Evolutionary conservation across 306 rosid genomes (phyloP).

Genomic region (Malus fusca): DNA sequence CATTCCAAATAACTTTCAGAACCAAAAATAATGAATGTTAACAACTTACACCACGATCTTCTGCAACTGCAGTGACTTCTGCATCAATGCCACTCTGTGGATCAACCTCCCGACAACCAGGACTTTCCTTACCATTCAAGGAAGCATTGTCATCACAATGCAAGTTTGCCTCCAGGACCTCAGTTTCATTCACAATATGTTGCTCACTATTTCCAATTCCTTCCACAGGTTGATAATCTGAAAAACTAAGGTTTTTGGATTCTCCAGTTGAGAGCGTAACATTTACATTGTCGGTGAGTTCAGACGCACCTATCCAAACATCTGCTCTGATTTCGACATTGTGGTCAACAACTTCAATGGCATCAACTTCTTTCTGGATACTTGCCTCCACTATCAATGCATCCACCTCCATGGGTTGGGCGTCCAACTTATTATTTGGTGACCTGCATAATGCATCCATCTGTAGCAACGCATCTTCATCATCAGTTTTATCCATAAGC

Average conservation of each 20-base stretch:
- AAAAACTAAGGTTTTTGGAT: constrained; percentile 27
- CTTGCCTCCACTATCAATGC: constrained; percentile 21
- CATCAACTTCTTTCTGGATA: constrained; percentile 27
- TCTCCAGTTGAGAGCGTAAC: constrained; percentile 39
- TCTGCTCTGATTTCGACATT: constrained; percentile 31
- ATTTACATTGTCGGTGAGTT: constrained; percentile 18
- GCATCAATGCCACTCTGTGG: constrained; percentile 25
- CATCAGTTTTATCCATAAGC: constrained; percentile 33
- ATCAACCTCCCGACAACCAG: constrained; percentile 39
- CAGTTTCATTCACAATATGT: constrained; percentile 40
- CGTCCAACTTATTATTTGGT: constrained; percentile 32
- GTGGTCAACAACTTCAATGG: constrained; percentile 25
- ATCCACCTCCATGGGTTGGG: constrained; percentile 35
- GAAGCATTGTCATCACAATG: constrained; percentile 38
- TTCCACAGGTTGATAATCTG: constrained; percentile 30
- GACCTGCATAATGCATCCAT: constrained; percentile 33
- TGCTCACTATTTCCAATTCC: constrained; percentile 30
- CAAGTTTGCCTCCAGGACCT: constrained; percentile 28
- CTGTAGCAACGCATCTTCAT: constrained; percentile 36
- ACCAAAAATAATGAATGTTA: constrained; percentile 2
- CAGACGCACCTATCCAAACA: constrained; percentile 31
- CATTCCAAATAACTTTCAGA: not conserved
- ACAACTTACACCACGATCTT: constrained; percentile 57
- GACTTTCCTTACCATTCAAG: constrained; percentile 36
- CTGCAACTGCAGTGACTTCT: constrained; percentile 32